Evolutionary conservation across 441 rosid species (phyloP).

Genomic region (Euphorbia corollata): DNA sequence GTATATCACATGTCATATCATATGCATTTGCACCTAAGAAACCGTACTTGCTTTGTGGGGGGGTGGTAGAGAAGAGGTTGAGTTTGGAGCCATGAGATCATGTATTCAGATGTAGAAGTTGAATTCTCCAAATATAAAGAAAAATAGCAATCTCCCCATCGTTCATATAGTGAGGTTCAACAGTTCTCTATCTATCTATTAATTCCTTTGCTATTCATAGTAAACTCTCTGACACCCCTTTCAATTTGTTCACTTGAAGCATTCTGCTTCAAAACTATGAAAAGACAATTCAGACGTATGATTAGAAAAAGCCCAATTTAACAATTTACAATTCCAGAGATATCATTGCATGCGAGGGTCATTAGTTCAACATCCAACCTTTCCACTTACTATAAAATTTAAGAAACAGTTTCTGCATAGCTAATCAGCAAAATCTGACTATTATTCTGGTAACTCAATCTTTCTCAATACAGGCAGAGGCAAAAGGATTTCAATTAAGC

Average conservation of each 20-base stretch:
- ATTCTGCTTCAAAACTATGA: neutral
- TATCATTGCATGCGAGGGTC: neutral
- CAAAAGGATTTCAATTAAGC: neutral
- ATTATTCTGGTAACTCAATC: neutral
- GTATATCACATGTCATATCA: neutral
- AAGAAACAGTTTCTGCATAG: neutral
- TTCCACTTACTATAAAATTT: neutral
- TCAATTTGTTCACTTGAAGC: neutral
- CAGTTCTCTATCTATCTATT: neutral
- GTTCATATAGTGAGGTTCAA: neutral
- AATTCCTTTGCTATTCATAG: neutral
- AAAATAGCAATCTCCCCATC: neutral
- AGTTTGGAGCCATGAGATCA: neutral
- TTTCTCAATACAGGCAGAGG: neutral
- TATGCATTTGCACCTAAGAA: neutral
- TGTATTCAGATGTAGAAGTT: neutral
- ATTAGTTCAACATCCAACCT: slow-evolving; percentile 3
- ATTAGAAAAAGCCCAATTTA: neutral
- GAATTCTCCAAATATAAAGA: neutral
- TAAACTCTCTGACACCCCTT: neutral
- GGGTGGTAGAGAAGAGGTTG: neutral
- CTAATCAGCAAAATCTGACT: neutral
- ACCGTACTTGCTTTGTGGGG: neutral
- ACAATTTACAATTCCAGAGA: neutral
- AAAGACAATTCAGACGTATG: neutral